Evolutionary conservation across 148 eudicot genomes (phyloP).

Genomic region (Persicaria tinctoria): DNA sequence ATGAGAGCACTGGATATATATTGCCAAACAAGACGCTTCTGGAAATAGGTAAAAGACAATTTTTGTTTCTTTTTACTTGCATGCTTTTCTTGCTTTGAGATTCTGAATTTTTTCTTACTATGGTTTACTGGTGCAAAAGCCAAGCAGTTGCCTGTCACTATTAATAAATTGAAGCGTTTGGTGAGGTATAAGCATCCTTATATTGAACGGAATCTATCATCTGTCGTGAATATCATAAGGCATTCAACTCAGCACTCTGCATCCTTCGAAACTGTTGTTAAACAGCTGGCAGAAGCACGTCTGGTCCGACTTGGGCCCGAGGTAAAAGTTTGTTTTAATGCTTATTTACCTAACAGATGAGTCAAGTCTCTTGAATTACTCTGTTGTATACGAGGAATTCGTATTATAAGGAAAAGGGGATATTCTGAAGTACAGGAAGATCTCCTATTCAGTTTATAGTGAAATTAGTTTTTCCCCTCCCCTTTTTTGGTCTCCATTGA

Average conservation of each 20-base stretch:
- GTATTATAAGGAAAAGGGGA: neutral
- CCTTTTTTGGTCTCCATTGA: neutral
- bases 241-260: slow-evolving; percentile 70
- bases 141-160: slow-evolving; percentile 91
- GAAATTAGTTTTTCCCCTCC: neutral
- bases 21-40: slow-evolving; percentile 80
- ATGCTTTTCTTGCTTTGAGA: neutral
- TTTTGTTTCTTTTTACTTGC: neutral
- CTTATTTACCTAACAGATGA: neutral
- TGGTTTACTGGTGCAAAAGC: slow-evolving; percentile 40
- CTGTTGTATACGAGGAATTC: neutral
- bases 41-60: slow-evolving; percentile 60
- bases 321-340: neutral
- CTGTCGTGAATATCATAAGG: slow-evolving; percentile 69
- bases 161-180: slow-evolving; percentile 50
- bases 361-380: neutral
- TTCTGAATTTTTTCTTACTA: slow-evolving; percentile 14
- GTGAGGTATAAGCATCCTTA: slow-evolving; percentile 73
- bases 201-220: slow-evolving; percentile 74
- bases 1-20: slow-evolving; percentile 98
- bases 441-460: neutral
- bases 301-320: slow-evolving; percentile 26
- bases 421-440: neutral
- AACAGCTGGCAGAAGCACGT: slow-evolving; percentile 50
- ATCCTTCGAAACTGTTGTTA: slow-evolving; percentile 62